Evolutionary conservation across 345 rosid species (phyloP).

Genomic region (Eucalyptus melliodora): DNA sequence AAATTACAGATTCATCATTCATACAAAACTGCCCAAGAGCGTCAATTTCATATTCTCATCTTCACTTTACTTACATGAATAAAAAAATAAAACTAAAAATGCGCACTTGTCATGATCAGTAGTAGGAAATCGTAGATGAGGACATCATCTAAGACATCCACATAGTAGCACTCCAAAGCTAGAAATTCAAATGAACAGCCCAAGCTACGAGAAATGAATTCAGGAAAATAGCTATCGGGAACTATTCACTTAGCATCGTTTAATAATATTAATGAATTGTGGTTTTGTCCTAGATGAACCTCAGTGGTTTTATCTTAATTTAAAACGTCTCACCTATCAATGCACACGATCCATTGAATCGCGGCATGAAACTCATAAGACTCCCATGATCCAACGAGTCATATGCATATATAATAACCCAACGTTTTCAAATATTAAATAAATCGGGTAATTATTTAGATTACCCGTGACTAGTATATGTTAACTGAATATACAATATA

Average conservation of each 20-base stretch:
- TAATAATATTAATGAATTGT: neutral
- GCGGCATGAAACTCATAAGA: accelerated
- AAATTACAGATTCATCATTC: neutral
- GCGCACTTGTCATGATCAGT: neutral
- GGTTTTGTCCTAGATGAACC: neutral
- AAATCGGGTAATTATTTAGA: neutral
- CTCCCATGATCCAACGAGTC: neutral
- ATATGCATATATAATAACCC: too few species aligned
- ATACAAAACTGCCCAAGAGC: neutral
- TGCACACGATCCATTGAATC: neutral
- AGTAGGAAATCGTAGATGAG: neutral
- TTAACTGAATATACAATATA: too few species aligned
- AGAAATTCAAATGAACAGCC: neutral
- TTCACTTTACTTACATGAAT: neutral
- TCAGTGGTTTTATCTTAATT: neutral
- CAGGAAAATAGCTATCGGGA: too few species aligned
- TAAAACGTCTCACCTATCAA: neutral
- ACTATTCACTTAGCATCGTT: neutral
- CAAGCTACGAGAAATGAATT: too few species aligned
- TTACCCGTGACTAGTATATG: too few species aligned
- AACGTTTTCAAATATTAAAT: too few species aligned
- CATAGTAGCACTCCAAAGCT: too few species aligned
- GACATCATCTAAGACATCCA: neutral
- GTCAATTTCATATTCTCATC: neutral
- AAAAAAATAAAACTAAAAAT: neutral